Evolutionary conservation across 2,329 filamentous ascomycete genomes (phyloP), one percentile per base, ranked within the genome.

Genomic region (Clonostachys solani): DNA sequence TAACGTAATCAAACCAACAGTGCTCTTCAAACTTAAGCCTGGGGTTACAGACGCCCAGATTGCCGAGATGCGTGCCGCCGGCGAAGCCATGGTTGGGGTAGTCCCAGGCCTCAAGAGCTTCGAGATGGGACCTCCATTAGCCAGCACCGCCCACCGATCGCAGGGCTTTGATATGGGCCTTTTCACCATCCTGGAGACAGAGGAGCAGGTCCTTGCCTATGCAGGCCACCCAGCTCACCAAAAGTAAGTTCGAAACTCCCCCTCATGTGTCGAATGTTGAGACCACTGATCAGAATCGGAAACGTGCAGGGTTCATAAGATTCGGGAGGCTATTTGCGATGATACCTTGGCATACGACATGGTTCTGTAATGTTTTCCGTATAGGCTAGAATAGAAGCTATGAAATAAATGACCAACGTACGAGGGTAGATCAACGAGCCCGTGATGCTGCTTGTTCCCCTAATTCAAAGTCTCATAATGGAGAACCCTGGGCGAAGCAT

Each of bases 11-110:
- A 13, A 3, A 12, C 10, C 33, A n/a, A n/a, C 17, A 50, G 50
- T 50, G 2, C 40, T 52, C 16, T 52, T 52, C 48, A 50, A 52
- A 33, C 40, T 52, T n/a, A 50, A 52, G 13, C 45, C 50, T 23
- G 52, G 49, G 68, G 29, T 71, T 70, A 44, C 68, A 67, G 47
- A 66, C 65, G 47, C 72, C 73, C 61, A 76, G 80, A 64, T 87
- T 87, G 36, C 80, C 83, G 69, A 87, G 87, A 72, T 87, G 87
- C 55, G 88, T 71, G 64, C 81, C 80, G 42, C 84, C 84, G 45
- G 82, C 78, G 51, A 81, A 77, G 19, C 84, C 84, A 38, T 83
- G 77, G 57, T 77, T 77, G 17, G 80, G 81, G 2, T 78, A 80
- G 57, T 87, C 83, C 59, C 82, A 80, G 60, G 84, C 80, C 62